Evolutionary conservation across 2,329 filamentous ascomycete species (phyloP), one percentile per base, ranked within the genome.

Genomic region (Clonostachys rhizophaga): DNA sequence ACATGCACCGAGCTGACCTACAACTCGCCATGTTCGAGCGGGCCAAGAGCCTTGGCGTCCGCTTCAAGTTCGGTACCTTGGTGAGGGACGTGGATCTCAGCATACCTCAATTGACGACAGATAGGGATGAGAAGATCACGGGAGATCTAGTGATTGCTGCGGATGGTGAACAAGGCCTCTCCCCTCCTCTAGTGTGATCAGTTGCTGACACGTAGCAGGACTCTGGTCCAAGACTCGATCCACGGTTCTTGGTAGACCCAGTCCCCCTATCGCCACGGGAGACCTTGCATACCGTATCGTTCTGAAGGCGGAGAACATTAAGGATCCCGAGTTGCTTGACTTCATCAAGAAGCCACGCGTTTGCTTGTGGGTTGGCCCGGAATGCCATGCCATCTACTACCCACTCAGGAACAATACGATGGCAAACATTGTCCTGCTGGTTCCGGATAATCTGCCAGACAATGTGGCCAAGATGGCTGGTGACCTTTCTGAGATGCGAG

Each of bases 1-100:
- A 82, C 45, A 59, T 83, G 14, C 82, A 86, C 58, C 75, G 83
- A 3, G 79, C 79, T 4, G 82, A 86, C 55, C 62, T 84, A 16
- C 81, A 85, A 58, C 36, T 39, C 36, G 36, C 36, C 36, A 17
- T 39, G 36, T 17, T 39, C 11, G 36, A 39, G 36, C 13, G 11
- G 36, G 13, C 36, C 36, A 39, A 39, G 36, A 39, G 9, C 9
- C 36, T 17, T 17, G 36, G 36, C 36, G 36, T 39, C 11, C 14
- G 16, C 11, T 11, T n/a, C 34, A 36, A 36, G 33, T 24, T 17
- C 34, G 39, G 30, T 34, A n/a, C 12, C 16, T 17, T 36, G n/a
- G 43, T 45, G 33, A 34, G 6, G 14, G 43, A n/a, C 33, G 11
- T 17, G 24, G 24, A 24, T 24, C 24, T 24, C 7, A 24, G 24